Evolutionary conservation across 192 early-diverging fungal genomes (phyloP).

Genomic region (Diversispora epigaea): DNA sequence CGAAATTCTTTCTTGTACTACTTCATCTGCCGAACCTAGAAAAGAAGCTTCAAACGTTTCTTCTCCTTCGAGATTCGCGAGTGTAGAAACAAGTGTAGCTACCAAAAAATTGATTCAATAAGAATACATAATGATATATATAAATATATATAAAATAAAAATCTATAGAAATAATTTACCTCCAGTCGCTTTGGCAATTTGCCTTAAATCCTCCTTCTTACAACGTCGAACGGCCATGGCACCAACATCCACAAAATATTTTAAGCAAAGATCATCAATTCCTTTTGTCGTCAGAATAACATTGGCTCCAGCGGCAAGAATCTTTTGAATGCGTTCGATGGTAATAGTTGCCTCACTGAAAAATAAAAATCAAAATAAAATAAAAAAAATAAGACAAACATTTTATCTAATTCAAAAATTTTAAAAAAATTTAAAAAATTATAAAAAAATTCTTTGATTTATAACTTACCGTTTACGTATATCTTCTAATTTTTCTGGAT

Average conservation of each 20-base stretch:
- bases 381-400: not conserved
- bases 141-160: not conserved
- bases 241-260: slow-evolving; percentile 97
- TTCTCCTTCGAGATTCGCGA: slow-evolving; percentile 97
- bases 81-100: slow-evolving; percentile 89
- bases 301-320: slow-evolving; percentile 92
- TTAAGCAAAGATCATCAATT: slow-evolving; percentile 98
- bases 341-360: slow-evolving; percentile 93
- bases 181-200: slow-evolving; percentile 97
- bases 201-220: slow-evolving; percentile 95
- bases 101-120: not conserved
- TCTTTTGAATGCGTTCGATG: slow-evolving; percentile 92
- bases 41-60: slow-evolving; percentile 91
- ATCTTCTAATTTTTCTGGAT: slow-evolving; percentile 96
- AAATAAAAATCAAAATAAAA: not conserved
- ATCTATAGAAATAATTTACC: slow-evolving; percentile 41
- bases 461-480: slow-evolving; percentile 75
- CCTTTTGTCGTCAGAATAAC: slow-evolving; percentile 98
- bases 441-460: no score
- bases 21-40: slow-evolving; percentile 92
- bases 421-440: not conserved
- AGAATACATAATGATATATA: not conserved
- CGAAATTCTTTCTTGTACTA: slow-evolving; percentile 94
- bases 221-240: slow-evolving; percentile 95
- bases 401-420: not conserved